A percentile compares a stretch with the other conserved stretches of the same genome.
These are phyloP conservation scores for Tritrichomonas musculus DNA, from an alignment of 208 protist genomes.

Conservation along the genomic window DNA sequence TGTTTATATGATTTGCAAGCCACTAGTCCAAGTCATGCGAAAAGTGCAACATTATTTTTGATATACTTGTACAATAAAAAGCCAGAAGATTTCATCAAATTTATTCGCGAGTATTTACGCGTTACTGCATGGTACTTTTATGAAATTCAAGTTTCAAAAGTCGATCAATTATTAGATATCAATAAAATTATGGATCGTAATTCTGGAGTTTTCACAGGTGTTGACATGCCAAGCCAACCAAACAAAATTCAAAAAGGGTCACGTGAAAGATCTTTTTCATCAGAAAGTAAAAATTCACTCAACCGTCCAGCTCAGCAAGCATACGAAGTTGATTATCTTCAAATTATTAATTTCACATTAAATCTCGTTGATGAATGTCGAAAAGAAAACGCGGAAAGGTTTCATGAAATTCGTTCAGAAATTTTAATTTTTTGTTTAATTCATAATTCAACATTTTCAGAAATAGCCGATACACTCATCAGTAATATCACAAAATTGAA, in stretches of 20 bases:
- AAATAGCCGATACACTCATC: background rate
- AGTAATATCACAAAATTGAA: too few relatives aligned
- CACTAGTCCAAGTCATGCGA: background rate
- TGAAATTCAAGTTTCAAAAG: background rate
- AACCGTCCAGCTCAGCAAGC: too few relatives aligned
- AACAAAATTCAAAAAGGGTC: background rate
- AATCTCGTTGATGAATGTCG: background rate
- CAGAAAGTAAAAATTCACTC: too few relatives aligned
- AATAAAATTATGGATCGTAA: background rate
- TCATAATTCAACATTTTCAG: background rate
- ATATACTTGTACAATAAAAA: background rate
- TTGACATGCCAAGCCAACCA: too few relatives aligned
- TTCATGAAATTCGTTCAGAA: background rate
- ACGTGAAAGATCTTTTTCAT: background rate
- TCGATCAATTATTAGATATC: background rate
- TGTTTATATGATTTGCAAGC: background rate
- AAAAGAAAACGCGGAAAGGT: background rate
- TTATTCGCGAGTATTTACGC: background rate
- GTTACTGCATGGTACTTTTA: background rate
- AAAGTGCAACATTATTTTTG: background rate
- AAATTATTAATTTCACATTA: background rate
- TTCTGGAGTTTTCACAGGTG: too few relatives aligned
- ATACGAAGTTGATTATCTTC: background rate
- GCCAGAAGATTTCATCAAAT: background rate
- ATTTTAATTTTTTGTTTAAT: slow-evolving; percentile 13